Percentiles rank a stretch among this genome's conserved stretches.
Evolutionary conservation across 305 asterid species (phyloP).

Genomic region (Plantago coronopus): DNA sequence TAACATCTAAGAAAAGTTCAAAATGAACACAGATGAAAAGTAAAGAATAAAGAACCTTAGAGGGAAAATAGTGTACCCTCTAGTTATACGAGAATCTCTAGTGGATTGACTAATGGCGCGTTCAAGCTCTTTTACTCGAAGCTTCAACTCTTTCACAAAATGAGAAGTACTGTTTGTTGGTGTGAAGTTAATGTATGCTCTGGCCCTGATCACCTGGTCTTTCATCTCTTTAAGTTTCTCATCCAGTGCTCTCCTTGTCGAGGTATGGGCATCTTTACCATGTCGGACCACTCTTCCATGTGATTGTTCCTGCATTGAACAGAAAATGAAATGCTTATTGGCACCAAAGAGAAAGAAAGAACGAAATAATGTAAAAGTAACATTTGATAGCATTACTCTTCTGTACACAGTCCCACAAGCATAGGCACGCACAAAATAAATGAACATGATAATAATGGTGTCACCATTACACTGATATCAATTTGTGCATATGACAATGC

Average conservation of each 20-base stretch:
- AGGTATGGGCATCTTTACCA: slow-evolving; percentile 30
- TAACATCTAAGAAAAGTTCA: background rate
- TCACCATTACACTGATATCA: slow-evolving; percentile 16
- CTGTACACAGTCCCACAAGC: slow-evolving; percentile 11
- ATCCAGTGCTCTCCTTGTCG: slow-evolving; percentile 36
- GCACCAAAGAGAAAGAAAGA: slow-evolving; percentile 6
- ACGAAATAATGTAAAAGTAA: background rate
- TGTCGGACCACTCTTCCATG: slow-evolving; percentile 27
- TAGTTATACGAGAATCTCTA: slow-evolving; percentile 61
- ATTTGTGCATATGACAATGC: slow-evolving; percentile 15
- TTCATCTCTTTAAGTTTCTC: slow-evolving; percentile 75
- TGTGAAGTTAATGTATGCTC: slow-evolving; percentile 53
- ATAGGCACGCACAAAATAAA: slow-evolving; percentile 9
- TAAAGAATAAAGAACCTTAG: background rate
- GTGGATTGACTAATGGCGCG: slow-evolving; percentile 48
- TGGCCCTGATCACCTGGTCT: slow-evolving; percentile 83
- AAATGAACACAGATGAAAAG: background rate
- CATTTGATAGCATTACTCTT: background rate
- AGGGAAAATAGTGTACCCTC: slow-evolving; percentile 39
- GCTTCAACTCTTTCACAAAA: slow-evolving; percentile 70
- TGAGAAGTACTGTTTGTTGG: slow-evolving; percentile 68
- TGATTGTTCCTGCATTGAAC: slow-evolving; percentile 43
- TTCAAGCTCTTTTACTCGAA: slow-evolving; percentile 76
- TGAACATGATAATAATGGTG: slow-evolving; percentile 11
- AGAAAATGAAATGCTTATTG: slow-evolving; percentile 19